Evolutionary conservation across 495 filamentous ascomycete genomes (phyloP).

Genomic region (Lasiosphaeria miniovina): DNA sequence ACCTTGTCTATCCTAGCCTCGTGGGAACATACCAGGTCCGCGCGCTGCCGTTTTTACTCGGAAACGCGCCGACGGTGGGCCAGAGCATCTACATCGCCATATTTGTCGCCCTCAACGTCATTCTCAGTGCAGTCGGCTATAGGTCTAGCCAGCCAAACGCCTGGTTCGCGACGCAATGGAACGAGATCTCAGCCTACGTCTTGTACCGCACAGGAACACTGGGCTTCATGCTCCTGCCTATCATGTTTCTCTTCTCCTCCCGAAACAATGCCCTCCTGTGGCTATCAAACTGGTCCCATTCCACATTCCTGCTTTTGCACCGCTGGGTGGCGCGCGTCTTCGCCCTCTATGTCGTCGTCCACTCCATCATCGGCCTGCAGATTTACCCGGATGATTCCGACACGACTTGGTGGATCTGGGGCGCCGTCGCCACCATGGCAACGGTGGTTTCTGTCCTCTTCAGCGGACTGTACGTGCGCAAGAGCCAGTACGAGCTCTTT

Average conservation of each 20-base stretch:
- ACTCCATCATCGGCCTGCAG: constrained; percentile 28
- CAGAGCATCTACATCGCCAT: constrained; percentile 37
- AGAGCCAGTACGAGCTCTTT: constrained; percentile 40
- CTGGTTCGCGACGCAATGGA: constrained; percentile 21
- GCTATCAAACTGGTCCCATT: constrained; percentile 44
- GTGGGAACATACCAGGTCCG: constrained; percentile 28
- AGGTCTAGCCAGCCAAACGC: constrained; percentile 14
- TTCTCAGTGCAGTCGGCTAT: constrained; percentile 35
- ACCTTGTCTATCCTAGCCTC: constrained; percentile 25
- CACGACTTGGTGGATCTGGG: constrained; percentile 40
- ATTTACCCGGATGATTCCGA: constrained; percentile 17
- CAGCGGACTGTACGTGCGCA: constrained; percentile 29
- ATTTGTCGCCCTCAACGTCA: constrained; percentile 39
- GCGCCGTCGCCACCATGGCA: constrained; percentile 35
- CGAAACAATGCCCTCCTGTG: constrained; percentile 47
- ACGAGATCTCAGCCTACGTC: constrained; percentile 38
- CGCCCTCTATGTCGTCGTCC: constrained; percentile 33
- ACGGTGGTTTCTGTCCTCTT: constrained; percentile 16
- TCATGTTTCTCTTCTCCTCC: constrained; percentile 36
- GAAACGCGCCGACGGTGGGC: constrained; percentile 36
- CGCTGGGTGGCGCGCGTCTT: constrained; percentile 44
- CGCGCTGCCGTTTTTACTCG: constrained; percentile 25
- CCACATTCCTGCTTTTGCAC: constrained; percentile 44
- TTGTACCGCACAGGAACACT: constrained; percentile 38
- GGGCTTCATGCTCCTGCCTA: constrained; percentile 29